Evolutionary conservation across 2,329 filamentous ascomycete genomes (phyloP).

Genomic region (Xenosphaeropsis pyriputrescens): DNA sequence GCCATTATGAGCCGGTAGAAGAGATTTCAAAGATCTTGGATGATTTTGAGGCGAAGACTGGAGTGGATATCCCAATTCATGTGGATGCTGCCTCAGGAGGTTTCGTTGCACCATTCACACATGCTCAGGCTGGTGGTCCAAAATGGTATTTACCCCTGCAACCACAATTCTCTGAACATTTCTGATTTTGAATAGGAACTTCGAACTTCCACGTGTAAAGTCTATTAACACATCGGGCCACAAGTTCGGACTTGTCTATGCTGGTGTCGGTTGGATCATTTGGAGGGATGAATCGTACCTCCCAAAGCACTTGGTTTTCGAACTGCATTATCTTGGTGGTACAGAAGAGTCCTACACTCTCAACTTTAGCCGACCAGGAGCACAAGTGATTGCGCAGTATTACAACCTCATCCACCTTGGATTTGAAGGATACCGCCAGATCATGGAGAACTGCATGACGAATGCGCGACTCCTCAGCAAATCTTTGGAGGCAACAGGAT

Average conservation of each 20-base stretch:
- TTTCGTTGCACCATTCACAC: conserved; percentile 46
- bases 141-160: conserved; percentile 33
- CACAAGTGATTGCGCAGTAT: conserved; percentile 58
- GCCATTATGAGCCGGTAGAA: conserved; percentile 59
- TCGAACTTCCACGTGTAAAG: conserved; percentile 44
- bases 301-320: conserved; percentile 54
- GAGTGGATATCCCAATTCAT: conserved; percentile 52
- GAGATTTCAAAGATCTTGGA: conserved; percentile 52
- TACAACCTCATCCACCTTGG: conserved; percentile 61
- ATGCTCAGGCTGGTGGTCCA: conserved; percentile 34
- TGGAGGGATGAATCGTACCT: conserved; percentile 52
- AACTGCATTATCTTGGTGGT: conserved; percentile 57
- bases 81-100: conserved; percentile 47
- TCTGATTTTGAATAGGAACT: conserved; percentile 27
- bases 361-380: conserved; percentile 58
- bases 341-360: conserved; percentile 57
- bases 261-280: conserved; percentile 57
- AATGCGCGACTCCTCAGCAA: conserved; percentile 52
- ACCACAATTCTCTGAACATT: background rate
- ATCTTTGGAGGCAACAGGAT: conserved; percentile 47
- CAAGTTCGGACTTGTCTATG: conserved; percentile 49
- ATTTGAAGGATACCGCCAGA: conserved; percentile 44
- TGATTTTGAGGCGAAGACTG: conserved; percentile 43
- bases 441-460: conserved; percentile 52
- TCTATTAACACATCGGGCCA: conserved; percentile 53